Percentiles rank a stretch among this genome's conserved stretches.
These are phyloP conservation scores for Rubroshorea leprosula DNA, from an alignment of 345 rosid genomes.

Conservation along the genomic window DNA sequence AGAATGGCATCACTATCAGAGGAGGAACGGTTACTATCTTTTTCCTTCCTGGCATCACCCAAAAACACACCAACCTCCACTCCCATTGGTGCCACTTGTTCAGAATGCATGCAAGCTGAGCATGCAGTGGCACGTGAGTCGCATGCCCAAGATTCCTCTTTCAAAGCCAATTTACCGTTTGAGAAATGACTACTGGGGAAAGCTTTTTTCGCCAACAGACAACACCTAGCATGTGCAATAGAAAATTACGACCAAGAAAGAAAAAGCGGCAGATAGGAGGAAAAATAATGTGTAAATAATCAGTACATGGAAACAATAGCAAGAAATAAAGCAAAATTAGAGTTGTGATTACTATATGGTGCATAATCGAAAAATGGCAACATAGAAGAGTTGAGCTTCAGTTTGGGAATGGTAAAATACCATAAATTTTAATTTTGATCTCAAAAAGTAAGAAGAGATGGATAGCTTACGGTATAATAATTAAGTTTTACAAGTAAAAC, in stretches of 20 bases:
- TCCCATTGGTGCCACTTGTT: conserved; percentile 9
- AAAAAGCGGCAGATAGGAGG: background rate
- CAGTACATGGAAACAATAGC: background rate
- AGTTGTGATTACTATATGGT: too few relatives aligned
- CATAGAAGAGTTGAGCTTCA: background rate
- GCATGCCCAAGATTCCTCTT: conserved; percentile 12
- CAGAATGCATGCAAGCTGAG: conserved; percentile 15
- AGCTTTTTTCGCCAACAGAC: background rate
- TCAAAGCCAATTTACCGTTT: conserved; percentile 8
- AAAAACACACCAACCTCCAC: conserved; percentile 8
- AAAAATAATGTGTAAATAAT: background rate
- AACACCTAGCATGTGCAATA: conserved; percentile 9
- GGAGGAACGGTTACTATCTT: conserved; percentile 8
- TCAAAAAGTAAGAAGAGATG: background rate
- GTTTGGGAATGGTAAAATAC: background rate
- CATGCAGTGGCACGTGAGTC: background rate
- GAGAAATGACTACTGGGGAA: background rate
- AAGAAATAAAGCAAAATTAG: too few relatives aligned
- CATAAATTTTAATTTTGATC: background rate
- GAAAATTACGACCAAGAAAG: conserved; percentile 1
- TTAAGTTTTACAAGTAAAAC: too few relatives aligned
- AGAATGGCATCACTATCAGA: conserved; percentile 11
- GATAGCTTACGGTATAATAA: too few relatives aligned
- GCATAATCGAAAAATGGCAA: background rate
- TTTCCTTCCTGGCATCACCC: conserved; percentile 13